These are phyloP conservation scores for Geotrichum bryndzae DNA, from an alignment of 1,139 yeast species.

Conservation along the genomic window DNA sequence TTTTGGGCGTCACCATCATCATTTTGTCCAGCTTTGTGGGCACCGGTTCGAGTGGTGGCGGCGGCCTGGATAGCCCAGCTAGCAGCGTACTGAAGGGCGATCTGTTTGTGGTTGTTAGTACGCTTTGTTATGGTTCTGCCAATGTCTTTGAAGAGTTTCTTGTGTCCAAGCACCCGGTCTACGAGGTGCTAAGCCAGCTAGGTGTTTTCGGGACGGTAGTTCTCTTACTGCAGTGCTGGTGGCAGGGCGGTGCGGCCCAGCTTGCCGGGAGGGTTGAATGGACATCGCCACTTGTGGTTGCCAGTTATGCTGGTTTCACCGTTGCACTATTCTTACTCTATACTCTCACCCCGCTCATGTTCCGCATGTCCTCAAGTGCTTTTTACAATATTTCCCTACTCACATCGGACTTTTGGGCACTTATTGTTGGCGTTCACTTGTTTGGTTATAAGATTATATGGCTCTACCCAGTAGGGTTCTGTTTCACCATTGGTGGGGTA, in stretches of 20 bases:
- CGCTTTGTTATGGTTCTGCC: constrained; percentile 42
- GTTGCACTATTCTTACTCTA: constrained; percentile 38
- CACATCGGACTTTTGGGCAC: constrained; percentile 43
- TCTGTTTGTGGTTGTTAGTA: constrained; percentile 40
- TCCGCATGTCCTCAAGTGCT: constrained; percentile 44
- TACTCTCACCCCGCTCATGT: constrained; percentile 39
- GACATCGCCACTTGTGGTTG: constrained; percentile 36
- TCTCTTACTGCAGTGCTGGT: constrained; percentile 37
- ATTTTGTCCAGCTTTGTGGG: constrained; percentile 37
- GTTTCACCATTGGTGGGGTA: constrained; percentile 39
- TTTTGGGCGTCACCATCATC: constrained; percentile 42
- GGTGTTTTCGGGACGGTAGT: constrained; percentile 41
- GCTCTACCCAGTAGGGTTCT: constrained; percentile 44
- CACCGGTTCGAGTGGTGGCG: too few relatives aligned
- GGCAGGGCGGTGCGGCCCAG: constrained; percentile 25
- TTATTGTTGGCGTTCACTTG: constrained; percentile 39
- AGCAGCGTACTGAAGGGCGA: constrained; percentile 40
- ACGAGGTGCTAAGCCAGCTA: constrained; percentile 41
- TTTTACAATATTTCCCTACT: constrained; percentile 41
- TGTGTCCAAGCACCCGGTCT: constrained; percentile 42
- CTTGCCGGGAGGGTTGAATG: constrained; percentile 42
- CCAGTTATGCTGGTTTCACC: constrained; percentile 41
- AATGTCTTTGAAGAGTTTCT: constrained; percentile 41
- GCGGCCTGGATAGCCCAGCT: constrained; percentile 16
- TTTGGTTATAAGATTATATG: constrained; percentile 42